Conservation (phyloP, 768 basidiomycete genomes). For the Chalciporus pseudorubinellus region DNA sequence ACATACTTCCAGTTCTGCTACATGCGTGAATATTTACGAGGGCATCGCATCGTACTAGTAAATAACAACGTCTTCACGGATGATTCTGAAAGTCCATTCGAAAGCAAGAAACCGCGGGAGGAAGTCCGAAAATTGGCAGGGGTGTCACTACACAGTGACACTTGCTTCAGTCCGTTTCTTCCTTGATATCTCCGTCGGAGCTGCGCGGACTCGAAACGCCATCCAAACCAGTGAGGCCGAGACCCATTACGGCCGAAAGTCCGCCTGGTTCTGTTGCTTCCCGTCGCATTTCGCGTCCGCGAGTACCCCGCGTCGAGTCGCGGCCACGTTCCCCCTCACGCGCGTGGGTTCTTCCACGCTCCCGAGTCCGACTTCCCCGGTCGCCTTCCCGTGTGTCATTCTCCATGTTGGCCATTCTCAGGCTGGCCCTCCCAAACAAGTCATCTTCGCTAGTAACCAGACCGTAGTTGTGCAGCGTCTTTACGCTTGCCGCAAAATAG, state of each 20-base stretch:
- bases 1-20: too few species aligned
- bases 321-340: constrained; percentile 1
- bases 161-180: constrained; percentile 14
- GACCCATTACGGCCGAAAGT: constrained; percentile 28
- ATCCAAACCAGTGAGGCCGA: constrained; percentile 27
- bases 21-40: neutral
- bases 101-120: neutral
- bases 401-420: neutral
- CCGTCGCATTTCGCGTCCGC: constrained; percentile 12
- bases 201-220: constrained; percentile 8
- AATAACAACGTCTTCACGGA: neutral
- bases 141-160: too few species aligned
- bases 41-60: neutral
- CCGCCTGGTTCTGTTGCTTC: constrained; percentile 10
- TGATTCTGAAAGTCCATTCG: neutral
- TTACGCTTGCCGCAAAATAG: constrained; percentile 60
- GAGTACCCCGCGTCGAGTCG: constrained; percentile 1
- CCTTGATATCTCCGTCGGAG: constrained; percentile 9
- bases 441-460: neutral
- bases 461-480: constrained; percentile 62
- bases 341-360: neutral
- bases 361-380: constrained; percentile 5
- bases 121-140: neutral
- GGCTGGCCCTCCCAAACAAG: neutral
- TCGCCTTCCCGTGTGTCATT: constrained; percentile 1